Percentiles rank a stretch among this genome's conserved stretches.
phyloP scores from a whole-genome alignment of 352 stramenopile species.

The Plasmopara viticola region DNA sequence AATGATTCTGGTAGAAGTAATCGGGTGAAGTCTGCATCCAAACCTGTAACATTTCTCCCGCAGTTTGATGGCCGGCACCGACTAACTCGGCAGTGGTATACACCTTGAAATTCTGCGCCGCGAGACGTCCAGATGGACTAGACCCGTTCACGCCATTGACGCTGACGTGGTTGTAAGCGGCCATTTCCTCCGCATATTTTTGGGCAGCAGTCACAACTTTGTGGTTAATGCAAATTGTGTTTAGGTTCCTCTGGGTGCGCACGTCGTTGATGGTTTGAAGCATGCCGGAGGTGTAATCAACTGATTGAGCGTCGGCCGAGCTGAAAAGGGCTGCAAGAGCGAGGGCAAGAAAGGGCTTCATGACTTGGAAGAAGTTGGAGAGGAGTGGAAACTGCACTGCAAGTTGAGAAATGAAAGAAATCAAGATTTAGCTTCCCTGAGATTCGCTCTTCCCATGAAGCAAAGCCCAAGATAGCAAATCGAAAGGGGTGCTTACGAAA shows the following conservation, averaged over 20 bases:
- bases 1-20: slow-evolving; percentile 26
- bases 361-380: slow-evolving; percentile 17
- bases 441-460: too few species aligned
- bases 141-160: slow-evolving; percentile 27
- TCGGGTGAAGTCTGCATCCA: slow-evolving; percentile 34
- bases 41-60: slow-evolving; percentile 25
- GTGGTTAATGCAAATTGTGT: slow-evolving; percentile 34
- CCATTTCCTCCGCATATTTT: slow-evolving; percentile 19
- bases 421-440: not conserved
- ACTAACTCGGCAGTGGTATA: slow-evolving; percentile 28
- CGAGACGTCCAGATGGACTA: slow-evolving; percentile 18
- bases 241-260: slow-evolving; percentile 27
- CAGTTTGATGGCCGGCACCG: slow-evolving; percentile 29
- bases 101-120: slow-evolving; percentile 20
- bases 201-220: slow-evolving; percentile 25
- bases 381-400: slow-evolving; percentile 15
- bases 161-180: slow-evolving; percentile 18
- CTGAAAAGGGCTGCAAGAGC: slow-evolving; percentile 21
- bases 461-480: too few species aligned
- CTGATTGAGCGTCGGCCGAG: slow-evolving; percentile 20
- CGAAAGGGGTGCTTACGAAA: too few species aligned
- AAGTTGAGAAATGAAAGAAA: slow-evolving; percentile 24
- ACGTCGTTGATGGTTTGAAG: slow-evolving; percentile 32
- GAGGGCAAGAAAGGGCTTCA: slow-evolving; percentile 19
- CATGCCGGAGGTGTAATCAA: slow-evolving; percentile 32